Percentiles rank a stretch among this genome's conserved stretches.
These are phyloP conservation scores for Penicillium salamii DNA, from an alignment of 495 filamentous ascomycete genomes.

Conservation along the genomic window DNA sequence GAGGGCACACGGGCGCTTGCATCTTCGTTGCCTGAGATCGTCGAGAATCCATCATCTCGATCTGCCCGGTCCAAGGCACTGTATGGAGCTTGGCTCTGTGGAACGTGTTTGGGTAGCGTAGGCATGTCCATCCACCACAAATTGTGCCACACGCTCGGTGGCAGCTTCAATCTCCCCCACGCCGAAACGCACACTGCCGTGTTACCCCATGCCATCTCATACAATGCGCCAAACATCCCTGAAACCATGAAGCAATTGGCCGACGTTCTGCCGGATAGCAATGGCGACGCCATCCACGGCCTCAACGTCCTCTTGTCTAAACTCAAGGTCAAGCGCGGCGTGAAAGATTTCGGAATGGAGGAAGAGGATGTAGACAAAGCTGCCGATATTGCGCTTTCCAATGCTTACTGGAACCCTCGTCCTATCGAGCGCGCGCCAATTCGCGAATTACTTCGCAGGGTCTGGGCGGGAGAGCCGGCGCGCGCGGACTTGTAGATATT, in stretches of 20 bases:
- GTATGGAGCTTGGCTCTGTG: slow-evolving; percentile 68
- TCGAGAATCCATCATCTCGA: slow-evolving; percentile 44
- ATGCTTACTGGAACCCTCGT: slow-evolving; percentile 65
- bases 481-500: slow-evolving; percentile 51
- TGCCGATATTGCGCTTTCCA: slow-evolving; percentile 61
- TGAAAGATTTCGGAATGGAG: slow-evolving; percentile 61
- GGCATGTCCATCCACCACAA: slow-evolving; percentile 73
- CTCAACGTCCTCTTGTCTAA: slow-evolving; percentile 58
- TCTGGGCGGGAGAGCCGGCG: slow-evolving; percentile 67
- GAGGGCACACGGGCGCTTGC: slow-evolving; percentile 56
- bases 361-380: slow-evolving; percentile 66
- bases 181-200: slow-evolving; percentile 69
- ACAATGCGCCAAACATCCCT: slow-evolving; percentile 63
- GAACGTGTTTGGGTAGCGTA: slow-evolving; percentile 59
- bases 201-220: slow-evolving; percentile 64
- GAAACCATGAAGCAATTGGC: slow-evolving; percentile 57
- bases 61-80: slow-evolving; percentile 56
- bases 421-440: slow-evolving; percentile 54
- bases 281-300: slow-evolving; percentile 58
- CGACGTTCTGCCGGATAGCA: slow-evolving; percentile 54
- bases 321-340: slow-evolving; percentile 54
- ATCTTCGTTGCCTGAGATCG: slow-evolving; percentile 53
- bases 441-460: slow-evolving; percentile 61
- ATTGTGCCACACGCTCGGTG: slow-evolving; percentile 66
- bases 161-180: slow-evolving; percentile 67